A percentile compares a stretch with the other conserved stretches of the same genome.
Evolutionary conservation across 192 early-diverging fungal species (phyloP).

Genomic region (Umbelopsis isabellina): DNA sequence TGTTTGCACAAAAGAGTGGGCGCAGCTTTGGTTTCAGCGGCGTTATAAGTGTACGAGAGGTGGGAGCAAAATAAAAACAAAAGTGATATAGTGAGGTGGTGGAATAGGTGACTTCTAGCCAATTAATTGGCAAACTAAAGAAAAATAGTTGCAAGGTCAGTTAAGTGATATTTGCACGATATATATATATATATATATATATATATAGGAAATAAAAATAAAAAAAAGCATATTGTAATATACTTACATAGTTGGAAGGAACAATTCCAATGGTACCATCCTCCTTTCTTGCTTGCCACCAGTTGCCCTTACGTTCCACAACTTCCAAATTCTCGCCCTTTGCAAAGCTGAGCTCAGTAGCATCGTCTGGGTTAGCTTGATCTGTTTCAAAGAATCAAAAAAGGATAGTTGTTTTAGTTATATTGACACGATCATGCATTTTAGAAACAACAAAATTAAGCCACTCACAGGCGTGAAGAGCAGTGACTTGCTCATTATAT

Average conservation of each 20-base stretch:
- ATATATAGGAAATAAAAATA: too few relatives aligned
- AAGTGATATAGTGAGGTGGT: not conserved
- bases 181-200: too few relatives aligned
- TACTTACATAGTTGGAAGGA: slow-evolving; percentile 80
- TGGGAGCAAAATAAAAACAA: not conserved
- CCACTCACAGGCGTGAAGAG: slow-evolving; percentile 66
- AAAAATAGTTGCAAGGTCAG: not conserved
- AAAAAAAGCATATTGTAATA: not conserved
- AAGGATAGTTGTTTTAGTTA: not conserved
- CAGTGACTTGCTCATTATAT: slow-evolving; percentile 67
- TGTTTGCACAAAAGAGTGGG: not conserved
- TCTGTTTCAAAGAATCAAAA: slow-evolving; percentile 44
- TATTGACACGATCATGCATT: not conserved
- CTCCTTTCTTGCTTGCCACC: slow-evolving; percentile 92
- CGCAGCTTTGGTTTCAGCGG: not conserved
- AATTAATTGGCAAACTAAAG: slow-evolving; percentile 11
- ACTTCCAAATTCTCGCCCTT: slow-evolving; percentile 89
- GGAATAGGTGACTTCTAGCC: too few relatives aligned
- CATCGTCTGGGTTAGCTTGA: slow-evolving; percentile 87
- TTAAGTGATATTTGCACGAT: too few relatives aligned
- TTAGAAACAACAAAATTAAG: not conserved
- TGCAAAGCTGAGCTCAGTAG: slow-evolving; percentile 85
- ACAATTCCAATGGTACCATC: slow-evolving; percentile 86
- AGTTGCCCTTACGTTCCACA: slow-evolving; percentile 91
- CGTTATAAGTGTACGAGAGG: slow-evolving; percentile 1